phyloP scores from a whole-genome alignment of 768 basidiomycete species.

The Gloeopeniophorella convolvens region DNA sequence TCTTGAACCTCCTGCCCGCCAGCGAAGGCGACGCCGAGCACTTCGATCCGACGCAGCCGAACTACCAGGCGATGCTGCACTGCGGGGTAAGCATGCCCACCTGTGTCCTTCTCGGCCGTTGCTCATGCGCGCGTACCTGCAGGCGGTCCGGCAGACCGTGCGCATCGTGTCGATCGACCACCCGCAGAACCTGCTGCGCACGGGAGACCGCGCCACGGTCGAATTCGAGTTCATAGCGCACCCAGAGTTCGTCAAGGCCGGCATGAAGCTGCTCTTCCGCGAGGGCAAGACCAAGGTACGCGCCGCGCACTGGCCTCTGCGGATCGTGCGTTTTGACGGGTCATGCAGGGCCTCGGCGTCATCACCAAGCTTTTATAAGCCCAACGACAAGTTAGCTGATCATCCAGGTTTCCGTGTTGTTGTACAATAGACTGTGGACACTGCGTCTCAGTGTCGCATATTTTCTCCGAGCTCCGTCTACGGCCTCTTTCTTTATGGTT shows the following conservation, averaged over 20 bases:
- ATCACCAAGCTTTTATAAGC: conserved; percentile 58
- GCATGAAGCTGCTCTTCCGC: conserved; percentile 88
- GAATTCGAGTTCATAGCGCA: conserved; percentile 91
- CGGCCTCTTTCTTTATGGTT: no score
- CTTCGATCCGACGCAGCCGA: conserved; percentile 76
- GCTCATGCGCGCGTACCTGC: conserved; percentile 13
- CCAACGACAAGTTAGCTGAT: conserved; percentile 25
- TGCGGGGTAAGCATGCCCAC: conserved; percentile 75
- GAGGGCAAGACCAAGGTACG: conserved; percentile 93
- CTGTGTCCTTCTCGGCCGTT: conserved; percentile 2
- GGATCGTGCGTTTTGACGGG: background rate
- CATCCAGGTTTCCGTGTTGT: conserved; percentile 3
- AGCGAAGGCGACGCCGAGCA: conserved; percentile 80
- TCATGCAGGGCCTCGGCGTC: conserved; percentile 62
- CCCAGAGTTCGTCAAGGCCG: conserved; percentile 87
- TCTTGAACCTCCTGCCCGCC: conserved; percentile 85
- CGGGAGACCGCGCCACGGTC: conserved; percentile 93
- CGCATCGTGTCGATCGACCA: conserved; percentile 88
- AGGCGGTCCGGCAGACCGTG: conserved; percentile 91
- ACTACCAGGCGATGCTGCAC: conserved; percentile 95
- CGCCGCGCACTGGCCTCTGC: conserved; percentile 1
- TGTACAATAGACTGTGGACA: conserved; percentile 46
- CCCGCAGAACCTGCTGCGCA: conserved; percentile 81
- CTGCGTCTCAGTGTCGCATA: conserved; percentile 53
- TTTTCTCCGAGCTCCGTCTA: background rate